Conservation (phyloP, 371 early-diverging fungal species). For the Mucor racemosus region DNA sequence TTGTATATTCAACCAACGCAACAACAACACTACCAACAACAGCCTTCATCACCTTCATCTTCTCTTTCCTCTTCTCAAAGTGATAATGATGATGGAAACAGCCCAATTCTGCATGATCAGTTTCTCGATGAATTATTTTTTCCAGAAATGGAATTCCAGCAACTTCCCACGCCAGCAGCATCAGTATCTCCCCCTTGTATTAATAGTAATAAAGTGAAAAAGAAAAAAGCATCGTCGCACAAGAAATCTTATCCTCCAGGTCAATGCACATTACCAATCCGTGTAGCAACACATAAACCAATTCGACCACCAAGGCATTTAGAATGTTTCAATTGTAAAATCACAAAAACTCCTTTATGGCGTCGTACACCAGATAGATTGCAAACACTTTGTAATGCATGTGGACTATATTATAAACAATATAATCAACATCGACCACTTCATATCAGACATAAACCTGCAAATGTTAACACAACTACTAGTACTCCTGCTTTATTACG, state of each 20-base stretch:
- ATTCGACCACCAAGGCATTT: constrained; percentile 42
- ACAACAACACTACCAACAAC: not conserved
- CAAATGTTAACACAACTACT: not conserved
- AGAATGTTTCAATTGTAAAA: constrained; percentile 79
- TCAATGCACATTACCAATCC: constrained; percentile 16
- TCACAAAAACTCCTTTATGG: constrained; percentile 82
- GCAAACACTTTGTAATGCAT: constrained; percentile 83
- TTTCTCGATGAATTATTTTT: constrained; percentile 9
- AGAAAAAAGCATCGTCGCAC: not conserved
- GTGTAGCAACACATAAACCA: constrained; percentile 9
- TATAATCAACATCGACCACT: constrained; percentile 72
- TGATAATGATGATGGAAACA: not conserved
- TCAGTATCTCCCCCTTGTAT: not conserved
- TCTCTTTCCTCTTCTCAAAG: not conserved
- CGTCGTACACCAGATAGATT: constrained; percentile 74
- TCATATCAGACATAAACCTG: constrained; percentile 58
- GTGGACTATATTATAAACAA: constrained; percentile 79
- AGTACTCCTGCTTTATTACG: constrained; percentile 5
- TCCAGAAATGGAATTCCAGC: constrained; percentile 1
- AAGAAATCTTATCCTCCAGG: constrained; percentile 8
- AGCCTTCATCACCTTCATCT: constrained; percentile 5
- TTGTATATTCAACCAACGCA: not conserved
- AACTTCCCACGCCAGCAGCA: constrained; percentile 11
- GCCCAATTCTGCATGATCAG: constrained; percentile 6
- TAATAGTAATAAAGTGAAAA: not conserved